A percentile compares a stretch with the other conserved stretches of the same genome.
phyloP scores from a whole-genome alignment of 2,329 filamentous ascomycete species.

The Phialophora tarda region DNA sequence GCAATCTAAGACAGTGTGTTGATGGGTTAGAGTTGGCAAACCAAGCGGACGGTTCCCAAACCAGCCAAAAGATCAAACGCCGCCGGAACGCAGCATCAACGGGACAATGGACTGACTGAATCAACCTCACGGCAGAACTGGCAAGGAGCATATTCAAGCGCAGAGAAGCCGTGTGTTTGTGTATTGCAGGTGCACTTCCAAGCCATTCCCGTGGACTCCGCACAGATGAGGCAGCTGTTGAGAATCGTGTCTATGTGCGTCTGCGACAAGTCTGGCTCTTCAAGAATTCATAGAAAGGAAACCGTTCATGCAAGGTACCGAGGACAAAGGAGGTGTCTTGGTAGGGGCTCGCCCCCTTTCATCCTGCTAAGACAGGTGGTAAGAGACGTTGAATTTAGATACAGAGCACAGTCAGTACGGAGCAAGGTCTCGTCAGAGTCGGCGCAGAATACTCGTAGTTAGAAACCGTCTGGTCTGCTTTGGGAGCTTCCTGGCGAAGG shows the following conservation, averaged over 20 bases:
- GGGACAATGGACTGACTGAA: slow-evolving; percentile 8
- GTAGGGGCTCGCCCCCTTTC: neutral
- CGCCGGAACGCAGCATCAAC: slow-evolving; percentile 14
- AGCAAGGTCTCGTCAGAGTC: neutral
- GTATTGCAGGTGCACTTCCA: neutral
- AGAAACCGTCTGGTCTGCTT: neutral
- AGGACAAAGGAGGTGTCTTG: neutral
- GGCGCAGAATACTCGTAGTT: neutral
- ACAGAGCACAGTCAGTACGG: neutral
- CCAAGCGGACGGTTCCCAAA: neutral
- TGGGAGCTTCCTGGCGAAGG: slow-evolving; percentile 1
- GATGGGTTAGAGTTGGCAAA: slow-evolving; percentile 6
- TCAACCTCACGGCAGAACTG: neutral
- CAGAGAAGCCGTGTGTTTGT: neutral
- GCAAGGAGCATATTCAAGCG: neutral
- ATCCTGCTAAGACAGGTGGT: neutral
- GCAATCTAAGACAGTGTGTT: slow-evolving; percentile 5
- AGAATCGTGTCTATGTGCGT: neutral
- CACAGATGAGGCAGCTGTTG: neutral
- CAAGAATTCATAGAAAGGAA: neutral
- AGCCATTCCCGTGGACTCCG: neutral
- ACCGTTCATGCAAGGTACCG: neutral
- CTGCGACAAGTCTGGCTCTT: neutral
- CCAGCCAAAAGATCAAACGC: slow-evolving; percentile 11
- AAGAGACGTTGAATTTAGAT: slow-evolving; percentile 16